Evolutionary conservation across 306 rosid genomes (phyloP).

Genomic region (Glycine latifolia): DNA sequence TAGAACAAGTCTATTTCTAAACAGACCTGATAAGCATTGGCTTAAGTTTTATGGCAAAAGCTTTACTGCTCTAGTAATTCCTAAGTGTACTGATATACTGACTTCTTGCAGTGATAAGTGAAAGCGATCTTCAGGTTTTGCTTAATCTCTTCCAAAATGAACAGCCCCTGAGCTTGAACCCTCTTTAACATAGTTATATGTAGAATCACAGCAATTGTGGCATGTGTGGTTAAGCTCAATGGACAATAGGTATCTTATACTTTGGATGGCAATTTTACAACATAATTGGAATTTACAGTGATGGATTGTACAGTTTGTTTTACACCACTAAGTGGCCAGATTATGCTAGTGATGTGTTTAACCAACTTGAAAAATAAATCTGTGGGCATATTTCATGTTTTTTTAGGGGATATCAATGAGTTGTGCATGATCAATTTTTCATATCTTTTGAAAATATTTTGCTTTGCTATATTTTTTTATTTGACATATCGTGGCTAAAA

Average conservation of each 20-base stretch:
- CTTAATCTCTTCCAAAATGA: constrained; percentile 20
- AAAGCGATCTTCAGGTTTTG: constrained; percentile 16
- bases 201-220: neutral
- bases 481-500: constrained; percentile 44
- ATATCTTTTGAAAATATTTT: constrained; percentile 15
- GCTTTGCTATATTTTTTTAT: constrained; percentile 35
- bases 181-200: neutral
- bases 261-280: neutral
- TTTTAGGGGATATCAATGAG: constrained; percentile 23
- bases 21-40: neutral
- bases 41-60: constrained; percentile 12
- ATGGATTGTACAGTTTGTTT: constrained; percentile 22
- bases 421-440: neutral
- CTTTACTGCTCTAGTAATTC: constrained; percentile 34
- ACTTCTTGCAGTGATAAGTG: constrained; percentile 36
- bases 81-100: neutral
- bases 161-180: constrained; percentile 3
- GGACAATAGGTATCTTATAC: neutral
- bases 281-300: neutral
- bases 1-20: constrained; percentile 12
- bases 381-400: constrained; percentile 21
- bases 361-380: constrained; percentile 21
- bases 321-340: constrained; percentile 19
- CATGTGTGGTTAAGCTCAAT: constrained; percentile 10
- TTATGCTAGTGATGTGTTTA: neutral